Base-by-base conservation (phyloP, 2,329 filamentous ascomycete genomes). In the Dendryphion nanum region DNA sequence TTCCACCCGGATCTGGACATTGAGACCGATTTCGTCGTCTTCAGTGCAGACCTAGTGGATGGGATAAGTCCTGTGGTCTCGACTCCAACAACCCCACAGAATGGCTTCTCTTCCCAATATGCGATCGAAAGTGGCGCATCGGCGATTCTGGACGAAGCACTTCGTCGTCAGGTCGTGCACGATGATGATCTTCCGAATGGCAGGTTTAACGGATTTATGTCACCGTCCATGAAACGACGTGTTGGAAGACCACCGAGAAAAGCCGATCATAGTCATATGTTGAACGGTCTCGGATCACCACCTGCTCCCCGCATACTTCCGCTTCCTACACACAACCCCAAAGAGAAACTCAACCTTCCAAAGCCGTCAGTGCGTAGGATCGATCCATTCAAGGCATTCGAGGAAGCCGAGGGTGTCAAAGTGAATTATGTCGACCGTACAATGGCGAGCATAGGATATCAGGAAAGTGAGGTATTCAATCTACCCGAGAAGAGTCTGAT, bases 1-100 rank as follows among this genome's bases (percentile, higher is more conserved):
- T 97, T 97, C 49, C 93, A 98, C 66, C 89, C 89, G 0, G 88
- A 96, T 55, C 79, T 98, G 36, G 90, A 97, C 69, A 89, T 96
- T 33, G 89, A 95, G 40, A 78, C 78, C 10, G 80, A 79, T 4
- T 85, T 96, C 48, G 81, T 85, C 50, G 75, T 95, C 3, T 90
- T 90, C 59, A 81, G 78, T 33, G 83, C 89, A 2, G 83, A 93
- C 46, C 87, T 95, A 49, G 84, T 97, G 5, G 91, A 97, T 61
- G 88, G 89, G 15, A 73, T 82, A 29, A 70, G 61, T 53, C 63
- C 63, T 18, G 51, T 59, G 15, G 64, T 66, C 13, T 62, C 74
- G 17, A 76, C 75, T 44, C 71, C 77, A 4, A 65, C 64, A 3
- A 72, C 73, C 18, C 66, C 71, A 12, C 43, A 51, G 8, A 54